These are phyloP conservation scores for Penicillium sp. DNA, from an alignment of 2,329 filamentous ascomycete species.

Conservation along the genomic window DNA sequence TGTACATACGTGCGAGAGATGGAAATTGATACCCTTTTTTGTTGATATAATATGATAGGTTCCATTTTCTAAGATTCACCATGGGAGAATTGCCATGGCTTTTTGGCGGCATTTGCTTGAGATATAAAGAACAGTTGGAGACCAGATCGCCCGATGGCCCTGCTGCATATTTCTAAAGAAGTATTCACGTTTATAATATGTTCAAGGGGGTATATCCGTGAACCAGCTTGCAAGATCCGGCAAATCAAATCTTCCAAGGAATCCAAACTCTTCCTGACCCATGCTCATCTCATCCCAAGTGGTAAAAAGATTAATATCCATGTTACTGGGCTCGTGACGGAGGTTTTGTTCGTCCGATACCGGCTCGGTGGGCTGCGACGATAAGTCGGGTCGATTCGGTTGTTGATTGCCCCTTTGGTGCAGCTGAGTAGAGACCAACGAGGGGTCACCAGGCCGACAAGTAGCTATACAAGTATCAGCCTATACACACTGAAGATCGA, in stretches of 20 bases:
- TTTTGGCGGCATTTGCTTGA: neutral
- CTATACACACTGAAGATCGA: neutral
- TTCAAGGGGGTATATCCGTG: slow-evolving; percentile 13
- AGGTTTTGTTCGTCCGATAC: neutral
- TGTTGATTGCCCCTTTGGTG: slow-evolving; percentile 6
- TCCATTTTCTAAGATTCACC: neutral
- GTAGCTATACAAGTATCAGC: slow-evolving; percentile 7
- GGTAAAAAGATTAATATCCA: slow-evolving; percentile 14
- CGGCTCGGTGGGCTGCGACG: neutral
- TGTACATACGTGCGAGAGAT: neutral
- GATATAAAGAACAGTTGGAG: no score
- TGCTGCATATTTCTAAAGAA: neutral
- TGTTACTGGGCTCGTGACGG: slow-evolving; percentile 1
- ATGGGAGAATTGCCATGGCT: neutral
- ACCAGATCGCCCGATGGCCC: neutral
- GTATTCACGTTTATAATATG: neutral
- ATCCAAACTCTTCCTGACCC: slow-evolving; percentile 22
- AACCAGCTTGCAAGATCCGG: slow-evolving; percentile 26
- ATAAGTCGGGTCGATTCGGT: neutral
- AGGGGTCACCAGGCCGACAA: slow-evolving; percentile 4
- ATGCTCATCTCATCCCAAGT: slow-evolving; percentile 21
- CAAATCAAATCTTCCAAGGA: slow-evolving; percentile 22
- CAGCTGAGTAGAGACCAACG: slow-evolving; percentile 1
- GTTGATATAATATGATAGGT: neutral
- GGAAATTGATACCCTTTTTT: neutral